Conservation (phyloP, 2,329 filamentous ascomycete species). For the Penicillium sp. region DNA sequence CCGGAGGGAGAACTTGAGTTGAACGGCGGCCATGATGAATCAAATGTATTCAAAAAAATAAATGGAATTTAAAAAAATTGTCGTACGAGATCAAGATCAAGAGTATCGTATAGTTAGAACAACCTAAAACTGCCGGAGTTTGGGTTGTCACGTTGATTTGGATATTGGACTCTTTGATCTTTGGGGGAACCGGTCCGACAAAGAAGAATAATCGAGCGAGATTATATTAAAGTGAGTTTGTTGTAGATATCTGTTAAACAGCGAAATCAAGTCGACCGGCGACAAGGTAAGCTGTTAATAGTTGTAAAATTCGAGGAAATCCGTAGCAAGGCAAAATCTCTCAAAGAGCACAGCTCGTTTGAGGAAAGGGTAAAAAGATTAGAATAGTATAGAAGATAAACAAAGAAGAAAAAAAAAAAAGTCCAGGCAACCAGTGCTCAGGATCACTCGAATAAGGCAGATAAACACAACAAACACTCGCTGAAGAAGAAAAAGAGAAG, state of each 20-base stretch:
- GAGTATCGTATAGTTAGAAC: slow-evolving; percentile 17
- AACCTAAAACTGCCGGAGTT: slow-evolving; percentile 27
- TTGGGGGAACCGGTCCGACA: slow-evolving; percentile 29
- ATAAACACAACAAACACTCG: slow-evolving; percentile 47
- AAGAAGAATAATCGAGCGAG: slow-evolving; percentile 22
- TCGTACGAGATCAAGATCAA: slow-evolving; percentile 18
- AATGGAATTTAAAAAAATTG: slow-evolving; percentile 12
- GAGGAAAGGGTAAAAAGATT: slow-evolving; percentile 11
- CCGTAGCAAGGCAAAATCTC: slow-evolving; percentile 22
- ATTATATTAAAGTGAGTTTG: slow-evolving; percentile 20
- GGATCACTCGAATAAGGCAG: slow-evolving; percentile 40
- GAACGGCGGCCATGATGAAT: slow-evolving; percentile 68
- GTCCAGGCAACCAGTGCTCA: slow-evolving; percentile 35
- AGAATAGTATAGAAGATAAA: slow-evolving; percentile 35
- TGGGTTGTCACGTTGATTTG: not conserved
- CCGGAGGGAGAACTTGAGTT: slow-evolving; percentile 91
- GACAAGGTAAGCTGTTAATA: slow-evolving; percentile 21
- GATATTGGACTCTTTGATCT: slow-evolving; percentile 14
- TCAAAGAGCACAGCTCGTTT: slow-evolving; percentile 14
- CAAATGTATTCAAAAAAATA: slow-evolving; percentile 10
- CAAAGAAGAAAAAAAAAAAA: slow-evolving; percentile 46
- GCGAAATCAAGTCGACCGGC: slow-evolving; percentile 28
- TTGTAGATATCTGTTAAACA: slow-evolving; percentile 25
- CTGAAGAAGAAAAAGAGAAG: slow-evolving; percentile 49
- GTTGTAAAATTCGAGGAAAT: slow-evolving; percentile 21